These are phyloP conservation scores for Hericium alpestre DNA, from an alignment of 768 basidiomycete genomes.

Conservation along the genomic window DNA sequence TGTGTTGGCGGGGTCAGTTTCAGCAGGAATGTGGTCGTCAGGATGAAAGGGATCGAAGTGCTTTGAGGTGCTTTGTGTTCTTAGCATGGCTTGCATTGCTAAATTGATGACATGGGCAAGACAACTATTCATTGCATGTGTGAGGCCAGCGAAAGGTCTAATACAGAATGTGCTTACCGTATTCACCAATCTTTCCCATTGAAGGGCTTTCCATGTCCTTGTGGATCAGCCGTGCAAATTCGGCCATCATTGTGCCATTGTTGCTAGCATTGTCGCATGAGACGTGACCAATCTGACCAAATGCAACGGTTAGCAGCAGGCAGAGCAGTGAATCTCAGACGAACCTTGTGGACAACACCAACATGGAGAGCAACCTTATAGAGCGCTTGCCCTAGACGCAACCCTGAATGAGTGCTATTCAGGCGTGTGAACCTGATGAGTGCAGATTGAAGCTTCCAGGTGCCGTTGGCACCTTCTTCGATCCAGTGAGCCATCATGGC, in stretches of 20 bases:
- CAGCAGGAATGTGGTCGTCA: slow-evolving; percentile 2
- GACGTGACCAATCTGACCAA: slow-evolving; percentile 22
- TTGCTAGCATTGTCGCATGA: slow-evolving; percentile 30
- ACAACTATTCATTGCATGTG: too few relatives aligned
- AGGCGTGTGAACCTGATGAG: slow-evolving; percentile 26
- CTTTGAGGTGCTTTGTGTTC: slow-evolving; percentile 6
- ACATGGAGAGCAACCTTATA: too few relatives aligned
- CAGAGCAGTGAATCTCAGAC: too few relatives aligned
- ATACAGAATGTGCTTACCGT: slow-evolving; percentile 6
- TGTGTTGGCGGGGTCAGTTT: too few relatives aligned
- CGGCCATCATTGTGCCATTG: slow-evolving; percentile 25
- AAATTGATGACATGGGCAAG: slow-evolving; percentile 27
- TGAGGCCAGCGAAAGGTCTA: too few relatives aligned
- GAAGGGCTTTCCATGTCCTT: slow-evolving; percentile 1
- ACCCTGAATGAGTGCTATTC: slow-evolving; percentile 27
- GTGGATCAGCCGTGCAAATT: slow-evolving; percentile 13
- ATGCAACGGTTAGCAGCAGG: too few relatives aligned
- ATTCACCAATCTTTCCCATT: slow-evolving; percentile 6
- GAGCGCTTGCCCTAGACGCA: slow-evolving; percentile 16
- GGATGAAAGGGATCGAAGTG: slow-evolving; percentile 16
- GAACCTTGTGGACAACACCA: neutral
- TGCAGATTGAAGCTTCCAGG: slow-evolving; percentile 21
- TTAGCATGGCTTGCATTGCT: slow-evolving; percentile 21
- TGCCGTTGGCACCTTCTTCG: slow-evolving; percentile 16
- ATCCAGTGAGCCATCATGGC: slow-evolving; percentile 31